Percentiles rank a stretch among this genome's conserved stretches.
These are phyloP conservation scores for Kodamaea restingae DNA, from an alignment of 805 yeast genomes.

Conservation along the genomic window DNA sequence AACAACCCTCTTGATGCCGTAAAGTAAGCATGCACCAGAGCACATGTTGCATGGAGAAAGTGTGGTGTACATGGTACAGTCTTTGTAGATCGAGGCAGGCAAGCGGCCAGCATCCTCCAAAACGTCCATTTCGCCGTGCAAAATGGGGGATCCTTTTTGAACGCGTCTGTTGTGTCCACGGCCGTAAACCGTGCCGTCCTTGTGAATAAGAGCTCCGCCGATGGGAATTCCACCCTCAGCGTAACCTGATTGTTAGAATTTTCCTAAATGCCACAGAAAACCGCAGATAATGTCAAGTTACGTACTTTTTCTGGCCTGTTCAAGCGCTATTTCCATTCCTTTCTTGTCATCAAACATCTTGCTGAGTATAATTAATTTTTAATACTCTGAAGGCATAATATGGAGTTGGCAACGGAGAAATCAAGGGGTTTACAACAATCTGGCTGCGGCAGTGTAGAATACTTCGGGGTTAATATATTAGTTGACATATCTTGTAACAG, in stretches of 20 bases:
- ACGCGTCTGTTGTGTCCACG: constrained; percentile 88
- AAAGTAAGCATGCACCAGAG: constrained; percentile 85
- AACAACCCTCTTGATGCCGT: constrained; percentile 83
- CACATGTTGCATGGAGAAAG: constrained; percentile 95
- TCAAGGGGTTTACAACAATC: too few relatives aligned
- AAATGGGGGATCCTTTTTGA: constrained; percentile 76
- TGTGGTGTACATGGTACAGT: constrained; percentile 89
- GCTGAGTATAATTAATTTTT: not conserved
- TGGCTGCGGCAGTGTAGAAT: too few relatives aligned
- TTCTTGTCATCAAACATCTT: constrained; percentile 59
- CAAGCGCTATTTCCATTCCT: constrained; percentile 68
- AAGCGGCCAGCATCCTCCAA: constrained; percentile 89
- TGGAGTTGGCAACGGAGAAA: not conserved
- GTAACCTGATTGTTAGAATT: constrained; percentile 40
- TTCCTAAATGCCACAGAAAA: too few relatives aligned
- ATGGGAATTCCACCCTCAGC: constrained; percentile 91
- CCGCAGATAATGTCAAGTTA: constrained; percentile 3
- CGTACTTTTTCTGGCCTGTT: constrained; percentile 63
- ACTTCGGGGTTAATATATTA: too few relatives aligned
- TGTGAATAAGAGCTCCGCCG: constrained; percentile 68
- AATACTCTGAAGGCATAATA: not conserved
- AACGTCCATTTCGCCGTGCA: constrained; percentile 91
- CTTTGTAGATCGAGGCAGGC: constrained; percentile 71
- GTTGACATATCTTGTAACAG: too few relatives aligned
- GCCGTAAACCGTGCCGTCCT: constrained; percentile 79